phyloP scores from a whole-genome alignment of 140 eudicot genomes.

The Bidens hawaiensis region DNA sequence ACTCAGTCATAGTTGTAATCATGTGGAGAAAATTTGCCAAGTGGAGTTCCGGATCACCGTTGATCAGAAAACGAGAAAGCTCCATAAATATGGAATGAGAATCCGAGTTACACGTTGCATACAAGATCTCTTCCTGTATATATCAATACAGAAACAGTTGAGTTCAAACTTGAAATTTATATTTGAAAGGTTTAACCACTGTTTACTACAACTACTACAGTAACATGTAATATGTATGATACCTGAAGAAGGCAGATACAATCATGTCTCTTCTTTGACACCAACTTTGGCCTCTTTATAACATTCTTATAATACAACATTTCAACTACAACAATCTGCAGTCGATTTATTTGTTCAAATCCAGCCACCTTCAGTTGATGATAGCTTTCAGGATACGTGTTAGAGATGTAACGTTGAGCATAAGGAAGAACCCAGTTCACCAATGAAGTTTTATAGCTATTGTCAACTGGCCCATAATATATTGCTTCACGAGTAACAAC shows the following conservation, averaged over 20 bases:
- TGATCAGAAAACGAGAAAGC: slow-evolving; percentile 48
- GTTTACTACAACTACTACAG: not conserved
- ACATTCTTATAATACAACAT: slow-evolving; percentile 53
- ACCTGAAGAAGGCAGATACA: slow-evolving; percentile 67
- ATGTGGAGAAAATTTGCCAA: slow-evolving; percentile 78
- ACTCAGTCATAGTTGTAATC: slow-evolving; percentile 56
- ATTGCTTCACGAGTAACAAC: slow-evolving; percentile 68
- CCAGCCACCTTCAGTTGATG: slow-evolving; percentile 49
- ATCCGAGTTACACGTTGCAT: slow-evolving; percentile 44
- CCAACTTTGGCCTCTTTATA: slow-evolving; percentile 33
- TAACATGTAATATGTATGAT: not conserved
- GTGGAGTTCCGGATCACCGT: slow-evolving; percentile 50
- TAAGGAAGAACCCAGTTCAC: slow-evolving; percentile 75
- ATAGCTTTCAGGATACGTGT: slow-evolving; percentile 44
- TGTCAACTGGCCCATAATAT: slow-evolving; percentile 47
- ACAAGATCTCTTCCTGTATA: slow-evolving; percentile 52
- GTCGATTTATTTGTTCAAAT: slow-evolving; percentile 32
- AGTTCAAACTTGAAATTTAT: not conserved
- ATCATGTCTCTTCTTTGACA: slow-evolving; percentile 52
- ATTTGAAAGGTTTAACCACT: too few species aligned
- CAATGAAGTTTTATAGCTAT: slow-evolving; percentile 40
- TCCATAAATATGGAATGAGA: slow-evolving; percentile 65
- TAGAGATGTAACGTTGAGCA: slow-evolving; percentile 73
- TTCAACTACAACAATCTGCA: slow-evolving; percentile 63
- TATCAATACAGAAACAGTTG: slow-evolving; percentile 1